Conservation (phyloP, 176 grass and related monocot species). For the Zoysia pacifica region DNA sequence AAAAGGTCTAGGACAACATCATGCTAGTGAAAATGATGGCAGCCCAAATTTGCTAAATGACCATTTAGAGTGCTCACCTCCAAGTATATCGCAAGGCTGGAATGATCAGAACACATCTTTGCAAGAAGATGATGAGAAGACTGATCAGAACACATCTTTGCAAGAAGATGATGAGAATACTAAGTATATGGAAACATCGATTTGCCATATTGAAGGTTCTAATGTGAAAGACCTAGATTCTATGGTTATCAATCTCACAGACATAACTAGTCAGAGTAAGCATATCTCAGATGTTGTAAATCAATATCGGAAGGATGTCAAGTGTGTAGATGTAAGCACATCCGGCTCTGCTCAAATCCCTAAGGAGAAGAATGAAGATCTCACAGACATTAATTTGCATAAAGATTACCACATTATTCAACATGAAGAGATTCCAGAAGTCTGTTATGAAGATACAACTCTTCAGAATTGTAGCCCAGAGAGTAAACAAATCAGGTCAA, state of each 20-base stretch:
- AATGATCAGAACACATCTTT: constrained; percentile 23
- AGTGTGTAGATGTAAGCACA: background rate
- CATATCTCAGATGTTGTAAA: constrained; percentile 14
- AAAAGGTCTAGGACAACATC: constrained; percentile 29
- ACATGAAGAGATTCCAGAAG: constrained; percentile 1
- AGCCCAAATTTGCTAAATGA: constrained; percentile 21
- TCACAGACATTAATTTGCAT: constrained; percentile 4
- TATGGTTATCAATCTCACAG: constrained; percentile 4
- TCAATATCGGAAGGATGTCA: constrained; percentile 16
- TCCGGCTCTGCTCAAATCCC: constrained; percentile 5
- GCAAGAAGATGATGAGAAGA: constrained; percentile 26
- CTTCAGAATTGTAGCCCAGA: background rate
- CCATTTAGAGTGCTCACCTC: constrained; percentile 22
- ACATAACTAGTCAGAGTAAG: constrained; percentile 7
- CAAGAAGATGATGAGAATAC: constrained; percentile 22
- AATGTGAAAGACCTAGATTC: constrained; percentile 12
- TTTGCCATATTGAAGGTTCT: constrained; percentile 12
- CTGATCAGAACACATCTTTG: constrained; percentile 24
- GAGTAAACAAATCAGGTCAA: constrained; percentile 20
- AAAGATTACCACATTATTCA: constrained; percentile 19
- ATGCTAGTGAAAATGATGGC: constrained; percentile 29
- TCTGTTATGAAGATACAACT: background rate
- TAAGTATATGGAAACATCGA: constrained; percentile 17
- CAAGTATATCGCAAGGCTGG: constrained; percentile 15
- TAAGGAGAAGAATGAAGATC: constrained; percentile 21